phyloP scores from a whole-genome alignment of 2,329 filamentous ascomycete genomes.

The Coniochaeta sp. region DNA sequence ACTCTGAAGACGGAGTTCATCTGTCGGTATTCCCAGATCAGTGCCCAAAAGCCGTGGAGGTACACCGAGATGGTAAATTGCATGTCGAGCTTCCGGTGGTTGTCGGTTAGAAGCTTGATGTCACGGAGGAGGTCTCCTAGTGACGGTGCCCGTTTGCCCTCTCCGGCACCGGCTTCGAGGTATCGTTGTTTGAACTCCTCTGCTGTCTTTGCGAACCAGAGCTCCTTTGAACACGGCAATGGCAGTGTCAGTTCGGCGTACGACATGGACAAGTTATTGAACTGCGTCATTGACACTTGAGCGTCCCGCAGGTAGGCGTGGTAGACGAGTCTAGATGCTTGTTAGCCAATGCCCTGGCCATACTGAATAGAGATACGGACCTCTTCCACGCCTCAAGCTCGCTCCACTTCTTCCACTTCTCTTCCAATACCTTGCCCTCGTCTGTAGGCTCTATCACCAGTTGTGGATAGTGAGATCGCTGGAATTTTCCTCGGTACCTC shows the following conservation, averaged over 20 bases:
- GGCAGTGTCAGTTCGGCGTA: constrained; percentile 63
- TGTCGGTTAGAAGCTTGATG: constrained; percentile 40
- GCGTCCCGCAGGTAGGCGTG: constrained; percentile 60
- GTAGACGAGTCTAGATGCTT: constrained; percentile 50
- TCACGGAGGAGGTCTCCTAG: constrained; percentile 51
- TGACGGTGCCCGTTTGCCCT: constrained; percentile 38
- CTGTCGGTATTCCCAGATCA: constrained; percentile 61
- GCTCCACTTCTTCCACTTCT: constrained; percentile 61
- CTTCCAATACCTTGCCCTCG: constrained; percentile 46
- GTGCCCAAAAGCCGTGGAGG: constrained; percentile 57
- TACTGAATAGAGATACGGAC: too few species aligned
- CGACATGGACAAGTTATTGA: constrained; percentile 58
- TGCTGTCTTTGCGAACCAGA: constrained; percentile 62
- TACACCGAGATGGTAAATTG: constrained; percentile 53
- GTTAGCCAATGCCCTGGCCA: too few species aligned
- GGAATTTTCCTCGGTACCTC: constrained; percentile 51
- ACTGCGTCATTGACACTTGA: constrained; percentile 59
- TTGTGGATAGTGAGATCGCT: constrained; percentile 43
- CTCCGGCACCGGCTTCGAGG: constrained; percentile 31
- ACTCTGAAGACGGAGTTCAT: constrained; percentile 41
- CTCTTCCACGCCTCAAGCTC: constrained; percentile 61
- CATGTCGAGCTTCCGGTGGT: constrained; percentile 45
- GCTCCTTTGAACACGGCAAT: constrained; percentile 50
- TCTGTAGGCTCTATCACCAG: constrained; percentile 47
- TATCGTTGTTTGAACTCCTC: constrained; percentile 58